These are phyloP conservation scores for Eutreptiella sp. DNA, from an alignment of 208 protist species.

Conservation along the genomic window DNA sequence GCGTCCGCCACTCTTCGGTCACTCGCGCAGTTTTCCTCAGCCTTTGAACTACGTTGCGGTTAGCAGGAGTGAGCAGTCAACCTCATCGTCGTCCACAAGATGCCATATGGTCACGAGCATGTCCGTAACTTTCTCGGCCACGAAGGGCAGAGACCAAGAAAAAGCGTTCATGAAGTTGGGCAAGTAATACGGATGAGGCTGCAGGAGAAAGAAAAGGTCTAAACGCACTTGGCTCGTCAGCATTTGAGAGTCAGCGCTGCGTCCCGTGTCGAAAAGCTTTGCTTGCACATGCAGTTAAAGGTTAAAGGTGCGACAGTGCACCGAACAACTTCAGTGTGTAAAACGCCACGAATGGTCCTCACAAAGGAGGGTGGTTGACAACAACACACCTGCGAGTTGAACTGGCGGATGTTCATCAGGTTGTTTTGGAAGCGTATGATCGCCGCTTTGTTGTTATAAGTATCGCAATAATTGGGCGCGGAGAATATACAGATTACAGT, in stretches of 20 bases:
- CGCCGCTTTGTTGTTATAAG: conserved; percentile 96
- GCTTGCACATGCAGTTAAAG: not conserved
- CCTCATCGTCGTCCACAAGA: conserved; percentile 23
- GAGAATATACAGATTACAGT: conserved; percentile 96
- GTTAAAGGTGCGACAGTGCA: not conserved
- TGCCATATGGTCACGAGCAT: conserved; percentile 36
- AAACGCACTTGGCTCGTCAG: not conserved
- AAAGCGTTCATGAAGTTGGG: conserved; percentile 91
- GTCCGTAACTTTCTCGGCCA: conserved; percentile 67
- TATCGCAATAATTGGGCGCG: conserved; percentile 97
- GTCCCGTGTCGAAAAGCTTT: not conserved
- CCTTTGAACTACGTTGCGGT: not conserved
- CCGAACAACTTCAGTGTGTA: not conserved
- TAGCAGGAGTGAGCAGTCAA: not conserved
- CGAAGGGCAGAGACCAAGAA: conserved; percentile 79
- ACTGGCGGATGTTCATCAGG: conserved; percentile 75
- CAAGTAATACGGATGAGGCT: conserved; percentile 79
- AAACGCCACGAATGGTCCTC: not conserved
- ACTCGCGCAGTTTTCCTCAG: not conserved
- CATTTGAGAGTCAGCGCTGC: not conserved
- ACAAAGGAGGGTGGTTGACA: not conserved
- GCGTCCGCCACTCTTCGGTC: not conserved
- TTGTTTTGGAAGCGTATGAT: conserved; percentile 81
- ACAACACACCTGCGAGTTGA: conserved; percentile 13
- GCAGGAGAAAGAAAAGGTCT: not conserved